A percentile compares a stretch with the other conserved stretches of the same genome.
Evolutionary conservation across 768 basidiomycete species (phyloP).

Genomic region (Cantharellus anzutake): DNA sequence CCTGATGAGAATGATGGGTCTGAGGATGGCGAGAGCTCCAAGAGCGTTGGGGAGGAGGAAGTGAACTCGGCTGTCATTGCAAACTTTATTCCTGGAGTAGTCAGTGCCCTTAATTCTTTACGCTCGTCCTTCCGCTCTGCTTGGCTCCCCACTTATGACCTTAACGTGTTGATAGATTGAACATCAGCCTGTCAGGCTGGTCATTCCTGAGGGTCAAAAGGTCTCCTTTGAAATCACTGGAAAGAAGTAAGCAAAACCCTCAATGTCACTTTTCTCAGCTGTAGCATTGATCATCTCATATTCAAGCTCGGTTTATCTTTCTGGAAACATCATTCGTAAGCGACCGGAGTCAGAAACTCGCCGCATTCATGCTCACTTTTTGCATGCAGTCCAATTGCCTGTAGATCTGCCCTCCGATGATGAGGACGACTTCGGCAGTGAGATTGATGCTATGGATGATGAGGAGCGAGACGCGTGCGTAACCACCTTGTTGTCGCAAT

Average conservation of each 20-base stretch:
- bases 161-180: slow-evolving; percentile 15
- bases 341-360: background rate
- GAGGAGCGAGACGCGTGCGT: slow-evolving; percentile 6
- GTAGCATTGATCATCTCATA: slow-evolving; percentile 1
- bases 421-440: slow-evolving; percentile 17
- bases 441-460: slow-evolving; percentile 13
- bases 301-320: slow-evolving; percentile 19
- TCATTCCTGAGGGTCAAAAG: slow-evolving; percentile 19
- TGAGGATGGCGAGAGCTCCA: slow-evolving; percentile 13
- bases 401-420: slow-evolving; percentile 11
- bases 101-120: slow-evolving; percentile 8
- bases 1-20: slow-evolving; percentile 14
- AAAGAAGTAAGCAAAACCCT: slow-evolving; percentile 18
- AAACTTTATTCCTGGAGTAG: slow-evolving; percentile 19
- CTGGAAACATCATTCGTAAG: slow-evolving; percentile 22
- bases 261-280: background rate
- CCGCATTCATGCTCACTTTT: background rate
- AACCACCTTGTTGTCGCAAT: background rate
- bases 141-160: background rate
- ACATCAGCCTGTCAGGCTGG: slow-evolving; percentile 19
- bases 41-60: slow-evolving; percentile 10
- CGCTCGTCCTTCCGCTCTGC: background rate
- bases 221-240: slow-evolving; percentile 22
- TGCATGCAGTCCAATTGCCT: background rate
- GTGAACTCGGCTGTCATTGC: slow-evolving; percentile 12